Evolutionary conservation across 31 red algal species (phyloP), one percentile per base, ranked within the genome.

Genomic region (Asparagopsis taxiformis): DNA sequence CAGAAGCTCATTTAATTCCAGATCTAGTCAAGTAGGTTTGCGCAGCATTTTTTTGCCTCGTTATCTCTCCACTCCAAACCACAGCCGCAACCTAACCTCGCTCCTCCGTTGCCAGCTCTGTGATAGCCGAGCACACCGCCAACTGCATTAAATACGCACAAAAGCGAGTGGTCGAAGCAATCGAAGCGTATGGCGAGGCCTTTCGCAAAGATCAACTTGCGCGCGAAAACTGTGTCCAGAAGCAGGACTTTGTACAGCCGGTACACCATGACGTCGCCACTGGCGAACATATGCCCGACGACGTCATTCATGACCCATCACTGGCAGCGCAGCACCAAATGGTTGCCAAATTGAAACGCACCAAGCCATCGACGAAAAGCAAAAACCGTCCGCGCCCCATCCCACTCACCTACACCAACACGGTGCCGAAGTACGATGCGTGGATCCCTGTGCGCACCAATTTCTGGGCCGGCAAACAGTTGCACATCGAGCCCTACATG

Each of bases 401-500:
- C 10, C 17, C 3, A 3, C 6, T 68, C 36, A 32, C 32, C 35
- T 16, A 0, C 4, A 43, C 20, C 0, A n/a, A 17, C 38, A 25
- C 64, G 22, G 54, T 62, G 22, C 84, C 73, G 4, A 77, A 72
- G 36, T 88, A 88, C 24, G 74, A 88, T 53, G 41, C 72, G 23
- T 88, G 84, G 84, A 65, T 88, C 39, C 84, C 84, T 3, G 84
- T 88, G 10, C 36, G 36, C 16, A 52, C 26, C 19, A 79, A 88
- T 41, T 88, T 74, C 48, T 88, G 84, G 84, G 72, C 66, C 16
- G 84, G 84, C 28, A 88, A 88, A 30, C 57, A 88, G 37, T 52
- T 88, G 8, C 51, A 78, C 53, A 28, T 79, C 46, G 74, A 88
- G 43, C 84, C 84, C 6, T 79, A 88, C 43, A 88, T 88, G 84